These are phyloP conservation scores for Mycena galericulata DNA, from an alignment of 768 basidiomycete species.

Conservation along the genomic window DNA sequence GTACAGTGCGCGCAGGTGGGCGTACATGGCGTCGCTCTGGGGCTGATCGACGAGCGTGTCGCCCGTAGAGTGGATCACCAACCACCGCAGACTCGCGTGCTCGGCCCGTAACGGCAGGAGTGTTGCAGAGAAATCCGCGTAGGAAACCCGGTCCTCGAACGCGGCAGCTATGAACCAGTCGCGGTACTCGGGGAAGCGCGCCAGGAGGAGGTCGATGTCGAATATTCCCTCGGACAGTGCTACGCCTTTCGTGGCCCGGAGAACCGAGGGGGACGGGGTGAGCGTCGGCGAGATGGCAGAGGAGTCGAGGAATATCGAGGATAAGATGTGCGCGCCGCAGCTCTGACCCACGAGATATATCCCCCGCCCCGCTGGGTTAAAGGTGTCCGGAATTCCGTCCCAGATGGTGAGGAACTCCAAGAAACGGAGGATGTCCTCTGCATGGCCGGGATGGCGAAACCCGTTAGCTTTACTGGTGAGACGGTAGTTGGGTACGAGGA, in stretches of 20 bases:
- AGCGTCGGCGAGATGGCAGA: conserved; percentile 55
- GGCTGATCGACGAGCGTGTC: conserved; percentile 74
- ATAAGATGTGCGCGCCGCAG: conserved; percentile 85
- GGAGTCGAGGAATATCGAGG: conserved; percentile 74
- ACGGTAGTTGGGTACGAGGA: conserved; percentile 84
- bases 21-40: conserved; percentile 73
- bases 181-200: conserved; percentile 74
- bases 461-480: conserved; percentile 62
- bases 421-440: conserved; percentile 70
- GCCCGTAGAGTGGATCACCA: conserved; percentile 79
- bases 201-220: conserved; percentile 74
- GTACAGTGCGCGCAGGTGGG: conserved; percentile 59
- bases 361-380: conserved; percentile 50
- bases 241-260: conserved; percentile 63
- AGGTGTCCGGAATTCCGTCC: conserved; percentile 48
- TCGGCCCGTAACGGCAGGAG: conserved; percentile 50
- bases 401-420: conserved; percentile 68
- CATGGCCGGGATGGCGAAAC: conserved; percentile 78
- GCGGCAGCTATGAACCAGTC: conserved; percentile 75
- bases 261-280: conserved; percentile 56
- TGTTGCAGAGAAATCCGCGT: conserved; percentile 60
- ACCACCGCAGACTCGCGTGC: conserved; percentile 63
- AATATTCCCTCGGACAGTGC: conserved; percentile 83
- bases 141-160: conserved; percentile 67
- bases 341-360: conserved; percentile 83